A percentile compares a stretch with the other conserved stretches of the same genome.
These are phyloP conservation scores for Coix lacrymajobi DNA, from an alignment of 176 grass and related monocot genomes.

Conservation along the genomic window DNA sequence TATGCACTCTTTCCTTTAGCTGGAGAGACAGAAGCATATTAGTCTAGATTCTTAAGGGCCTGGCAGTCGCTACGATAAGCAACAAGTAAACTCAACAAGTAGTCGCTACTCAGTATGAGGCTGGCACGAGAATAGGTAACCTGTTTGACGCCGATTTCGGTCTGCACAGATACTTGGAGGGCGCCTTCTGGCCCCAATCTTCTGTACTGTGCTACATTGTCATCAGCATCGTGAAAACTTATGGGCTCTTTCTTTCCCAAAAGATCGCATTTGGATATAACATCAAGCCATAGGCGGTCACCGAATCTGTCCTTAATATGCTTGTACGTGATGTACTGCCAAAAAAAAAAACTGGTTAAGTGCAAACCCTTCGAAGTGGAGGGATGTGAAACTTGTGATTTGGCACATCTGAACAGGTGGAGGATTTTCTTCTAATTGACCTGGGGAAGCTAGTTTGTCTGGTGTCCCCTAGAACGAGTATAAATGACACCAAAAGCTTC, in stretches of 20 bases:
- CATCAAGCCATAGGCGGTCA: constrained; percentile 72
- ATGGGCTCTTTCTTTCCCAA: constrained; percentile 32
- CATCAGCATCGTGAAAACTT: background rate
- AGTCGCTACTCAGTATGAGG: background rate
- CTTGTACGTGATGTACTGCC: constrained; percentile 72
- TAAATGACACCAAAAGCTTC: background rate
- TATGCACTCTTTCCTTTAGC: constrained; percentile 67
- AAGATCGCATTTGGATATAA: constrained; percentile 89
- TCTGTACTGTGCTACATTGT: constrained; percentile 48
- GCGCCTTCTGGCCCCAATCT: constrained; percentile 58
- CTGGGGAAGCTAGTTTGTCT: background rate
- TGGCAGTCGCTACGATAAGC: background rate
- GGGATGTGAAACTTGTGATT: background rate
- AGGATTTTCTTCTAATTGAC: background rate
- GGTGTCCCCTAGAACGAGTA: background rate
- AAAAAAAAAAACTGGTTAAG: background rate
- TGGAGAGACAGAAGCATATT: background rate
- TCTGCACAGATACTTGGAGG: constrained; percentile 57
- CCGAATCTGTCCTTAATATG: constrained; percentile 70
- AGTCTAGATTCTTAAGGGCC: background rate
- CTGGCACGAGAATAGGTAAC: constrained; percentile 21
- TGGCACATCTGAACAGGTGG: background rate
- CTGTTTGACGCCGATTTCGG: constrained; percentile 53
- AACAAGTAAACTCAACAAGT: background rate
- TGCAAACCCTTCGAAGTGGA: background rate